Evolutionary conservation across 2,329 filamentous ascomycete genomes (phyloP).

Genomic region (Trichoderma sp.): DNA sequence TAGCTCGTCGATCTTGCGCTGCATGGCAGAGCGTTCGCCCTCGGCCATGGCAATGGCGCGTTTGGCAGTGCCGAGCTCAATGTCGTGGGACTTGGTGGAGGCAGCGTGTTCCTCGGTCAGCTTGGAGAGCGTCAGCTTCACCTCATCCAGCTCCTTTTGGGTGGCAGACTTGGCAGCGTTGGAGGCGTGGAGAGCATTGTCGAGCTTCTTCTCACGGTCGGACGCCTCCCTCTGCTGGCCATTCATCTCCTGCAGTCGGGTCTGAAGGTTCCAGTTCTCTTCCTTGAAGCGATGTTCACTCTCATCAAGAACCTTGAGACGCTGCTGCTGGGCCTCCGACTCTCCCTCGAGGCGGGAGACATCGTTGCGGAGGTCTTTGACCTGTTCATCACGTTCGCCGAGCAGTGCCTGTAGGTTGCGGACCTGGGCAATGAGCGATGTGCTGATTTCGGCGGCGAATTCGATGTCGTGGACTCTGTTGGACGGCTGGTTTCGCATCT

Average conservation of each 20-base stretch:
- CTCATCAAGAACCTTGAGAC: constrained; percentile 82
- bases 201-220: constrained; percentile 81
- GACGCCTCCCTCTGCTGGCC: constrained; percentile 72
- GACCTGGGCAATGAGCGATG: constrained; percentile 89
- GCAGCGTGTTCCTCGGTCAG: constrained; percentile 78
- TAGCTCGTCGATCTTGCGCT: constrained; percentile 85
- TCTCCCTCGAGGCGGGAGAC: constrained; percentile 82
- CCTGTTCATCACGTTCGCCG: constrained; percentile 81
- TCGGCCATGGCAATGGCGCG: constrained; percentile 78
- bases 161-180: constrained; percentile 74
- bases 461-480: constrained; percentile 94
- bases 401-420: constrained; percentile 84
- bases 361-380: constrained; percentile 73
- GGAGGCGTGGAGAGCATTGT: constrained; percentile 67
- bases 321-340: constrained; percentile 74
- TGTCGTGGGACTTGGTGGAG: constrained; percentile 79
- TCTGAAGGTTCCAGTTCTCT: constrained; percentile 97
- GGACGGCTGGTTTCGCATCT: constrained; percentile 84
- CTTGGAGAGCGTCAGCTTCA: constrained; percentile 77
- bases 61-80: constrained; percentile 81
- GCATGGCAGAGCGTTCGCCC: constrained; percentile 73
- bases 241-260: constrained; percentile 81
- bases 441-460: constrained; percentile 97
- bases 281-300: constrained; percentile 97
- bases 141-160: constrained; percentile 88